Evolutionary conservation across 495 filamentous ascomycete genomes (phyloP), one percentile per base, ranked within the genome.

Genomic region (Trichoderma orchidacearum): DNA sequence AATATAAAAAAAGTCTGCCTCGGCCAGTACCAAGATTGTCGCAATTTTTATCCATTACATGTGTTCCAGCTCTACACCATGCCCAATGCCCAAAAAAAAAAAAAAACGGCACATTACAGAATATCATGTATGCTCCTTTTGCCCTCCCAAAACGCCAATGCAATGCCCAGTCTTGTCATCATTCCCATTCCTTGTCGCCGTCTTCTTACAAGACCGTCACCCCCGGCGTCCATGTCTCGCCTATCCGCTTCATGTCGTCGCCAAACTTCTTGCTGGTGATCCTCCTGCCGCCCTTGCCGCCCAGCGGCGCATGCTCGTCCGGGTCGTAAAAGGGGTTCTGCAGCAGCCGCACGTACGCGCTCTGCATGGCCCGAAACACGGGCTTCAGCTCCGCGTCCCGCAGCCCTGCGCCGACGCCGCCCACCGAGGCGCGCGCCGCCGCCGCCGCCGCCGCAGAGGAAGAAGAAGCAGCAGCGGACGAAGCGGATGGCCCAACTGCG

Each of bases 311-410:
- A 62, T 91, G 85, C 60, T 91, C 87, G 66, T 96, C 92, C 30
- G 90, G 92, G 35, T 85, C 82, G 66, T 90, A 97, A 68, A 98
- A 98, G 1, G 93, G 93, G 64, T 98, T 96, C 69, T 95, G 88
- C 48, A 97, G 70, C 53, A 98, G 74, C 58, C 80, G 73, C 50
- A 96, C 87, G 62, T 96, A 98, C 23, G 93, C 90, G 25, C 80
- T 86, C 71, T 97, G 93, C 63, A 97, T 75, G 5, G 90, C 89
- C 64, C 83, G 81, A 63, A 98, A 98, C 17, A 90, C 87, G 21
- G 84, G 75, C 65, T 87, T 90, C 61, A 97, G 72, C 72, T 96
- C 93, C 30, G 83, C 81, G 65, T 94, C 89, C 56, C 84, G 78
- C 65, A 95, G 66, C 9, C 53, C 53, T 17, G 32, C 53, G 30